A percentile compares a stretch with the other conserved stretches of the same genome.
These are phyloP conservation scores for Pinus taeda DNA, from an alignment of 75 land plant genomes.

Conservation along the genomic window DNA sequence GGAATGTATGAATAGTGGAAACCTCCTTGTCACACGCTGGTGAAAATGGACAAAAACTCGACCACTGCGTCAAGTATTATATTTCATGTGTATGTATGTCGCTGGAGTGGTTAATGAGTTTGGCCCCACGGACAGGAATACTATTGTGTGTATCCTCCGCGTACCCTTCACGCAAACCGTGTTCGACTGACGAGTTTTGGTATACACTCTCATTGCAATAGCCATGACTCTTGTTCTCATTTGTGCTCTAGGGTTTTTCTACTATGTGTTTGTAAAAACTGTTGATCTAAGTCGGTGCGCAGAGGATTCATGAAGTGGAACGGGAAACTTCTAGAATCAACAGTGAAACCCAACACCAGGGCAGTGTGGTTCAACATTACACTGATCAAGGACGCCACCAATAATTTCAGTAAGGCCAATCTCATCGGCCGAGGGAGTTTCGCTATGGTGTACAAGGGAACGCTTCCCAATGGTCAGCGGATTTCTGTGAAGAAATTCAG, in stretches of 20 bases:
- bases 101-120: constrained; percentile 52
- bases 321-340: background rate
- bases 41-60: background rate
- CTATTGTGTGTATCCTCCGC: constrained; percentile 40
- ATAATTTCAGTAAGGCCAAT: constrained; percentile 41
- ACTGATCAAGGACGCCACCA: constrained; percentile 15
- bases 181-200: background rate
- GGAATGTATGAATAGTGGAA: constrained; percentile 47
- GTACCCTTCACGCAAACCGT: background rate
- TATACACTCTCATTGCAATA: constrained; percentile 16
- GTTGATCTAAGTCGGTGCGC: constrained; percentile 3
- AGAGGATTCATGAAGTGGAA: constrained; percentile 11
- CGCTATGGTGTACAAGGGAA: constrained; percentile 66
- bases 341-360: constrained; percentile 31
- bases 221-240: constrained; percentile 16
- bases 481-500: constrained; percentile 66
- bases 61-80: background rate
- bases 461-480: constrained; percentile 34
- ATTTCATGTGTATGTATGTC: constrained; percentile 54
- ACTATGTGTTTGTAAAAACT: constrained; percentile 8
- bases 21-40: background rate
- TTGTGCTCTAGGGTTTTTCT: constrained; percentile 5
- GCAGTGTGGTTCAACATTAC: constrained; percentile 39
- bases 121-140: constrained; percentile 36
- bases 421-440: constrained; percentile 71